phyloP scores from a whole-genome alignment of 768 basidiomycete species.

The Krasilnikovozyma curviuscula region DNA sequence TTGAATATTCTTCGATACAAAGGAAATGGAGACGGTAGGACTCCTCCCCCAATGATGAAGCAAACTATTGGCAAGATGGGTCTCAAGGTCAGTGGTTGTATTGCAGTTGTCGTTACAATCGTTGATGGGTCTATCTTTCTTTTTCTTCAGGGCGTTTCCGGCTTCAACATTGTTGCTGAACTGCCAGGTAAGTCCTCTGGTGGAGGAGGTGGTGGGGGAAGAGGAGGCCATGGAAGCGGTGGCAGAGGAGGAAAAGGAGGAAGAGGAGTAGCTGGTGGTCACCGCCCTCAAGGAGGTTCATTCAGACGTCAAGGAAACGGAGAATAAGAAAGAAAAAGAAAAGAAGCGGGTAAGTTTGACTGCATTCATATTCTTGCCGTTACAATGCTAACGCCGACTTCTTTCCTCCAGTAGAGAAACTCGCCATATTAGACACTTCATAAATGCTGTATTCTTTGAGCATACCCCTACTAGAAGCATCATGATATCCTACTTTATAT shows the following conservation, averaged over 20 bases:
- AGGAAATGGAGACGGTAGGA: conserved; percentile 20
- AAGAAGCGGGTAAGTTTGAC: too few relatives aligned
- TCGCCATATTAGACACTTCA: too few relatives aligned
- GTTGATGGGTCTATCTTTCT: too few relatives aligned
- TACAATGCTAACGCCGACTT: too few relatives aligned
- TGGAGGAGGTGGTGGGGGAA: conserved; percentile 5
- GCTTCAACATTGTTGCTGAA: conserved; percentile 21
- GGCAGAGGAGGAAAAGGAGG: conserved; percentile 18
- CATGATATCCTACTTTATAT: too few relatives aligned
- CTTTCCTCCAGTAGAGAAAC: too few relatives aligned
- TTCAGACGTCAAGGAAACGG: not conserved
- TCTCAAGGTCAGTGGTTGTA: too few relatives aligned
- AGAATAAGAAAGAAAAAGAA: not conserved
- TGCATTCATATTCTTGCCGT: too few relatives aligned
- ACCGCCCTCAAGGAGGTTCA: too few relatives aligned
- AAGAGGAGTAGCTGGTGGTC: not conserved
- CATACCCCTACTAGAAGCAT: too few relatives aligned
- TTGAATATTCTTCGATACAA: conserved; percentile 16
- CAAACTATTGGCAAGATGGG: conserved; percentile 37
- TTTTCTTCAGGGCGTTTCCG: conserved; percentile 22
- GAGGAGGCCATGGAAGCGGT: conserved; percentile 9
- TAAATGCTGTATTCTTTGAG: too few relatives aligned
- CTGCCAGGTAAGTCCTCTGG: conserved; percentile 10
- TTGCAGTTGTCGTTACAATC: too few relatives aligned
- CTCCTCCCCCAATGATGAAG: conserved; percentile 29